Conservation (phyloP, 2,329 filamentous ascomycete genomes). For the Pyrenochaeta sp. region DNA sequence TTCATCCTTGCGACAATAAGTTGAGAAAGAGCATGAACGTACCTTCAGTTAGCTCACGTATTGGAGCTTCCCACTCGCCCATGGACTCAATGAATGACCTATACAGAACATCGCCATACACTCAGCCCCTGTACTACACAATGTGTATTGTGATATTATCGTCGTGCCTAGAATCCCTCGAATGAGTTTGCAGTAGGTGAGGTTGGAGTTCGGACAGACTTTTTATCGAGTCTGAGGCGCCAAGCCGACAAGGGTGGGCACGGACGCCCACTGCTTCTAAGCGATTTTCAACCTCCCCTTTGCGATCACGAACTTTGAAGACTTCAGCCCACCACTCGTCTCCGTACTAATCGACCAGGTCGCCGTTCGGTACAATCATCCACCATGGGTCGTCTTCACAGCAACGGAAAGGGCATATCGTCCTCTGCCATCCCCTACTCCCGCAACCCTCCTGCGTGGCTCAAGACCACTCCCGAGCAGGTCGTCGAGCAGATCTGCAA, state of each 20-base stretch:
- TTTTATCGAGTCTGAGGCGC: constrained; percentile 11
- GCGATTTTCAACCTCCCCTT: constrained; percentile 29
- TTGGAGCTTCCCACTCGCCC: not conserved
- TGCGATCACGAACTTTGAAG: constrained; percentile 24
- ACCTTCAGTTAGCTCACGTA: constrained; percentile 42
- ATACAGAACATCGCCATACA: not conserved
- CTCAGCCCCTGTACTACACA: constrained; percentile 3
- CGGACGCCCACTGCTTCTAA: constrained; percentile 23
- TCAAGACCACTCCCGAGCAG: constrained; percentile 98
- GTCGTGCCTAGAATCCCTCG: not conserved
- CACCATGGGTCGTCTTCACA: constrained; percentile 97
- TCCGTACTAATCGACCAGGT: constrained; percentile 37
- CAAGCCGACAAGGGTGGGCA: constrained; percentile 13
- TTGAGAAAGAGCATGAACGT: constrained; percentile 11
- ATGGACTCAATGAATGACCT: not conserved
- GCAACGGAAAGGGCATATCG: constrained; percentile 99
- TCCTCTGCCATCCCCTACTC: constrained; percentile 97
- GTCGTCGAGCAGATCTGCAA: constrained; percentile 99
- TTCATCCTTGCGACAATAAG: constrained; percentile 27
- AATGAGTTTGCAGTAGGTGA: not conserved
- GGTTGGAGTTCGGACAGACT: constrained; percentile 11
- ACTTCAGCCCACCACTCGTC: constrained; percentile 31
- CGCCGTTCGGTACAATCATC: constrained; percentile 33
- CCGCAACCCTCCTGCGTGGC: constrained; percentile 88
- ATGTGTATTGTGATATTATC: not conserved